Evolutionary conservation across 345 rosid genomes (phyloP), one percentile per base, ranked within the genome.

Genomic region (Schrenkiella parvula): DNA sequence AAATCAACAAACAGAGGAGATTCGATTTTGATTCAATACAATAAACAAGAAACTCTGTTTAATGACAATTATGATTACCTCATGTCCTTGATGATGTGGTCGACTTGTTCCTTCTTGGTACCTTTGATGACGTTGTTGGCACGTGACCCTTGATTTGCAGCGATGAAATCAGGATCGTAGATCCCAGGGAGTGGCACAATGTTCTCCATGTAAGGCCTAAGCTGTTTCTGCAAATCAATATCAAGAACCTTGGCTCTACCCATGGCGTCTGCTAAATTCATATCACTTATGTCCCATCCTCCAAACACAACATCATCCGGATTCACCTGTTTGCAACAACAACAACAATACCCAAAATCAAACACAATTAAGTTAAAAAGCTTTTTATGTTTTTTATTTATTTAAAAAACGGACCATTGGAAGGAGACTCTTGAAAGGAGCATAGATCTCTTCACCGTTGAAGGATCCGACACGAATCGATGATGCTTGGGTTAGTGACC

Each of bases 181-280:
- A 95, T 79, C 6, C 97, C 98, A 5, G 99, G 98, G 7, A 92
- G 98, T 13, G 99, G 99, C 51, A 85, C 82, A 88, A 87, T 84
- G 50, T 84, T 66, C 80, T 95, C 99, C 99, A 95, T 95, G 85
- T 84, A 92, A 57, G 99, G 98, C 78, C 98, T 84, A 15, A 95
- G 74, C 63, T 95, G 97, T 74, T 92, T 95, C 73, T 95, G 99
- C 35, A 92, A 61, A 81, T 95, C 99, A 74, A 95, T 83, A 38
- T 95, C 99, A 39, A 95, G 79, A 6, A 95, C 98, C 70, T 26
- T 90, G 71, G 91, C 98, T 82, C 98, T 90, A 9, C 87, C 93
- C 99, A 95, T 95, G 11, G 99, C 88, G 68, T 95, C 99, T 28
- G 98, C 99, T 66, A 95, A 76, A 80, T 90, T 95, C 98, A 90